Evolutionary conservation across 768 basidiomycete genomes (phyloP).

Genomic region (Lentinus brumalis): DNA sequence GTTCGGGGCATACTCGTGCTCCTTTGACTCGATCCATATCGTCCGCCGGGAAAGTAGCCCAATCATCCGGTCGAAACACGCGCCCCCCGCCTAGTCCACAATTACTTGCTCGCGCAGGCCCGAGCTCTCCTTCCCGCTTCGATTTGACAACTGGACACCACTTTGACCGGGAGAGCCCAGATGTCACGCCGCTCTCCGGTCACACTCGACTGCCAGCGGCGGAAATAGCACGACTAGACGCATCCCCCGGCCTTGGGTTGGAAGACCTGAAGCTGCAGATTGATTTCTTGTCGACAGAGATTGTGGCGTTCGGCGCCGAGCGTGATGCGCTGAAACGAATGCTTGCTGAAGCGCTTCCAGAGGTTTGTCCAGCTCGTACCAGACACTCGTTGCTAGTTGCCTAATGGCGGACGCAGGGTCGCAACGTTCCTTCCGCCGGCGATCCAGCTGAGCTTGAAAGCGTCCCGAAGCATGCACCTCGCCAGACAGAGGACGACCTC

Average conservation of each 20-base stretch:
- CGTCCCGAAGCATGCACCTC: background rate
- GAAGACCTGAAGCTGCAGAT: conserved; percentile 5
- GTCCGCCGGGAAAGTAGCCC: background rate
- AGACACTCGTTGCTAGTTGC: background rate
- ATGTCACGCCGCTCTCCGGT: background rate
- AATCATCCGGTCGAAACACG: background rate
- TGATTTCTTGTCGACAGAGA: conserved; percentile 1
- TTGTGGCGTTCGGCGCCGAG: conserved; percentile 11
- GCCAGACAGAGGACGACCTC: background rate
- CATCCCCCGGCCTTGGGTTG: background rate
- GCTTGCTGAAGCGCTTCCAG: background rate
- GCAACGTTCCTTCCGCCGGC: background rate
- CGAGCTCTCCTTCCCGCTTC: conserved; percentile 12
- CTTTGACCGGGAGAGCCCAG: background rate
- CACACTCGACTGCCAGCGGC: background rate
- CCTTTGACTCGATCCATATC: background rate
- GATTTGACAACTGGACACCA: background rate
- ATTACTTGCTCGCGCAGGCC: conserved; percentile 2
- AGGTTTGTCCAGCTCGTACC: background rate
- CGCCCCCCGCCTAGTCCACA: conserved; percentile 5
- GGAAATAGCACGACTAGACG: background rate
- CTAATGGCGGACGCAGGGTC: background rate
- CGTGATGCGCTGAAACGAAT: conserved; percentile 2
- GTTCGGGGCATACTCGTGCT: background rate
- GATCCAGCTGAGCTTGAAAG: background rate